Evolutionary conservation across 140 eudicot species (phyloP).

Genomic region (Anethum foeniculum): DNA sequence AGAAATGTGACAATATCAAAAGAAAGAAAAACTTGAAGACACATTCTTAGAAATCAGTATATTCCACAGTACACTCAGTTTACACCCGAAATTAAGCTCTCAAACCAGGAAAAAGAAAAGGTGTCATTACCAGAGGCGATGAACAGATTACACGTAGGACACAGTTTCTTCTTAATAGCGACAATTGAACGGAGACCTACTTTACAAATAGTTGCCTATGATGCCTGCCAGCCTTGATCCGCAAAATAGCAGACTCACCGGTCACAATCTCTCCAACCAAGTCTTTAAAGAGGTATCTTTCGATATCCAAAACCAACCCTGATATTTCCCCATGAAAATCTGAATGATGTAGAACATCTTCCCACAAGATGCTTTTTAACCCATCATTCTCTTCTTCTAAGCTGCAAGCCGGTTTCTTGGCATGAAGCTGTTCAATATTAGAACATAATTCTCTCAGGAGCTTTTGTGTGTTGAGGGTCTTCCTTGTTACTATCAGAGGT

Average conservation of each 20-base stretch:
- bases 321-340: slow-evolving; percentile 51
- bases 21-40: no score
- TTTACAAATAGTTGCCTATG: no score
- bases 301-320: slow-evolving; percentile 59
- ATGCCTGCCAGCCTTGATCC: slow-evolving; percentile 41
- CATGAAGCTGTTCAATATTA: slow-evolving; percentile 56
- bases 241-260: slow-evolving; percentile 54
- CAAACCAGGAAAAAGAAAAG: not conserved
- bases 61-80: no score
- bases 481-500: slow-evolving; percentile 33
- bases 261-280: slow-evolving; percentile 67
- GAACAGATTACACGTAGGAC: not conserved
- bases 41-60: no score
- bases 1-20: no score
- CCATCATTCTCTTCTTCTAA: slow-evolving; percentile 65
- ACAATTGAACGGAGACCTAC: not conserved
- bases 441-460: slow-evolving; percentile 66
- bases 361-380: slow-evolving; percentile 53
- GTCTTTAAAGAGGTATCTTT: slow-evolving; percentile 73
- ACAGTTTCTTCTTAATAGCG: not conserved
- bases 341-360: slow-evolving; percentile 50
- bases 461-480: slow-evolving; percentile 59
- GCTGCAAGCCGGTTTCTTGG: slow-evolving; percentile 26
- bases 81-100: not conserved
- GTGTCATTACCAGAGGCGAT: not conserved